phyloP scores from a whole-genome alignment of 2,329 filamentous ascomycete genomes.

The Aspergillus sergii region DNA sequence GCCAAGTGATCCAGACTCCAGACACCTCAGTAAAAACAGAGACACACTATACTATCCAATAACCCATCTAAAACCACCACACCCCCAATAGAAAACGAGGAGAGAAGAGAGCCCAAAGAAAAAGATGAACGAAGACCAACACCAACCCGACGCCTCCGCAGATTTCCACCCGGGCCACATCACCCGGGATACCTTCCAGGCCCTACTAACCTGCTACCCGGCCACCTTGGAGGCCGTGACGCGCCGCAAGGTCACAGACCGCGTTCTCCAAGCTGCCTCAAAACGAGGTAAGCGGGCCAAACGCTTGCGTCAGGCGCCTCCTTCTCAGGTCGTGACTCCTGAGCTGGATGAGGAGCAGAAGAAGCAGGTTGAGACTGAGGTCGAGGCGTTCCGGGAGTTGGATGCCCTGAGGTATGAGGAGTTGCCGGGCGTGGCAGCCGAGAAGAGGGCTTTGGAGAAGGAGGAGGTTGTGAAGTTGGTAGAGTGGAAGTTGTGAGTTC shows the following conservation, averaged over 20 bases:
- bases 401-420: conserved; percentile 43
- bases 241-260: conserved; percentile 23
- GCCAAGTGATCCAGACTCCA: too few species aligned
- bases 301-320: background rate
- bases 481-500: conserved; percentile 49
- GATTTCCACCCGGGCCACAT: conserved; percentile 31
- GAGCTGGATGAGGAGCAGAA: conserved; percentile 8
- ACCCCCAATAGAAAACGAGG: background rate
- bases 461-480: conserved; percentile 42
- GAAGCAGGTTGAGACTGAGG: conserved; percentile 12
- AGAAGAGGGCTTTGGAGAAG: conserved; percentile 31
- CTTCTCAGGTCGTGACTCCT: background rate
- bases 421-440: conserved; percentile 30
- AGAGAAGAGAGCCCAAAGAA: background rate
- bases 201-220: conserved; percentile 31
- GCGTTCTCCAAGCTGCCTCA: background rate
- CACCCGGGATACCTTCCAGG: conserved; percentile 27
- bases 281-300: conserved; percentile 1
- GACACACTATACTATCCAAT: background rate
- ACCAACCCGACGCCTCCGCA: background rate
- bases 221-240: conserved; percentile 28
- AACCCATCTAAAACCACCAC: background rate
- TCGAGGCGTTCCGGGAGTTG: conserved; percentile 33
- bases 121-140: background rate
- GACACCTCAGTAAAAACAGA: background rate